Conservation (phyloP, 2,329 filamentous ascomycete species). For the Aspergillus candidus region DNA sequence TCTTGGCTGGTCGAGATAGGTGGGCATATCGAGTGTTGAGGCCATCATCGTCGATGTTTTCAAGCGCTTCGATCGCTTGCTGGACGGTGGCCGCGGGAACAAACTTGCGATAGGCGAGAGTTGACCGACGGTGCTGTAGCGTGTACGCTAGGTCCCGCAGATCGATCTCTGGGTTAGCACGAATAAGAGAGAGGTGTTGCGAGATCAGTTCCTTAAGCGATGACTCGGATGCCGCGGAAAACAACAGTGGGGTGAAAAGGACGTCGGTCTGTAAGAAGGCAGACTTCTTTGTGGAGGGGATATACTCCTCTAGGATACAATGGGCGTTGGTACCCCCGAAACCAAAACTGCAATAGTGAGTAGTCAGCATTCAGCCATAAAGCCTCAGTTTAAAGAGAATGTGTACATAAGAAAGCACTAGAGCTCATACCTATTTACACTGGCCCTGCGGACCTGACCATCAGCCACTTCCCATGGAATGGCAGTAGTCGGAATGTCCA, state of each 20-base stretch:
- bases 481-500: conserved; percentile 11
- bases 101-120: conserved; percentile 2
- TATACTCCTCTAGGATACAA: conserved; percentile 8
- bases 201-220: neutral
- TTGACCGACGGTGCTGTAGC: neutral
- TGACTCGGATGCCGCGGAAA: conserved; percentile 6
- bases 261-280: neutral
- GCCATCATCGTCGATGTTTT: neutral
- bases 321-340: conserved; percentile 13
- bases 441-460: neutral
- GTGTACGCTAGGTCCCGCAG: neutral
- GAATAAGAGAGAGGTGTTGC: neutral
- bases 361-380: neutral
- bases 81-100: conserved; percentile 1
- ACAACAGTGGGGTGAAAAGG: conserved; percentile 4
- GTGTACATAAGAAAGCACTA: too few relatives aligned
- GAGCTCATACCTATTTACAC: neutral
- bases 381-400: too few relatives aligned
- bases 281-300: neutral
- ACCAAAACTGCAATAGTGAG: neutral
- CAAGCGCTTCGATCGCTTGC: neutral
- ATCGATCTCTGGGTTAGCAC: neutral
- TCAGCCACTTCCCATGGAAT: conserved; percentile 12
- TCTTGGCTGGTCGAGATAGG: neutral
- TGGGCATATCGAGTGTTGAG: neutral